These are phyloP conservation scores for Pelargonium citronellum DNA, from an alignment of 441 rosid species.

Conservation along the genomic window DNA sequence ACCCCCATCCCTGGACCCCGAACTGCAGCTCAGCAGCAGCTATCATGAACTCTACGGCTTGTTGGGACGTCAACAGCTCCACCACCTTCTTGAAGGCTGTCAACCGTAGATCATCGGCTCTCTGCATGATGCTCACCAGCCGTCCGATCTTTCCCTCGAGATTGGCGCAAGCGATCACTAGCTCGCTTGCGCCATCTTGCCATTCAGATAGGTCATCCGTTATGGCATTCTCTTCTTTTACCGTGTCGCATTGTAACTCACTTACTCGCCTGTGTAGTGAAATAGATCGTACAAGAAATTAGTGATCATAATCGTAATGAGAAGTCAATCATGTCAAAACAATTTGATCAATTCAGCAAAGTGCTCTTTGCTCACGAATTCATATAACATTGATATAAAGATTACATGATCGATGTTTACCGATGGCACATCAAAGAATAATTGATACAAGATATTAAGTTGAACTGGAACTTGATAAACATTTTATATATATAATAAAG, in stretches of 20 bases:
- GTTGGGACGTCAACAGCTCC: conserved; percentile 55
- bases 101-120: conserved; percentile 66
- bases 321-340: too few species aligned
- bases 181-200: conserved; percentile 60
- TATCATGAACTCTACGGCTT: conserved; percentile 61
- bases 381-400: too few species aligned
- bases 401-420: too few species aligned
- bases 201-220: conserved; percentile 65
- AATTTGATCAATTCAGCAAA: too few species aligned
- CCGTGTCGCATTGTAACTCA: conserved; percentile 82
- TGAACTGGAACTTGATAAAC: too few species aligned
- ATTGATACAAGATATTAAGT: too few species aligned
- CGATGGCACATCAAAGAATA: too few species aligned
- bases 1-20: conserved; percentile 66
- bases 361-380: too few species aligned
- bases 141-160: conserved; percentile 38
- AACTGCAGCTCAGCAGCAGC: conserved; percentile 69
- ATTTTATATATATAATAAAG: too few species aligned
- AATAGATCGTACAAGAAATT: too few species aligned
- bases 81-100: conserved; percentile 46
- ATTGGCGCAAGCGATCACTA: conserved; percentile 28
- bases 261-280: conserved; percentile 75
- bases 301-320: too few species aligned
- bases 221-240: conserved; percentile 67
- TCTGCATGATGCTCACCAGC: conserved; percentile 41